A percentile compares a stretch with the other conserved stretches of the same genome.
Evolutionary conservation across 306 rosid species (phyloP).

Genomic region (Sophora flavescens): DNA sequence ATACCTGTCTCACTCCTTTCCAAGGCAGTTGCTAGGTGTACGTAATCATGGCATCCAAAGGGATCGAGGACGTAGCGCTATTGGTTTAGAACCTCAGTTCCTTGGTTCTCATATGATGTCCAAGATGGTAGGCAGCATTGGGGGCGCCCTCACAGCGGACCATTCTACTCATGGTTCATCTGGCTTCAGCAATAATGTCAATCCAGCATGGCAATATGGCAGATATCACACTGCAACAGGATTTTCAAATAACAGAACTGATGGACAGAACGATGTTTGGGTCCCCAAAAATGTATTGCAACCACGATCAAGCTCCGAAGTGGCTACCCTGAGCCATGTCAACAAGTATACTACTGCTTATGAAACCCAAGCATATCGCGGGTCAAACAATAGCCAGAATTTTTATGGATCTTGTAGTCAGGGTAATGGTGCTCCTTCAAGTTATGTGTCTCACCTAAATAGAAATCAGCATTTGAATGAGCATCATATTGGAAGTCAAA

Average conservation of each 20-base stretch:
- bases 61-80: slow-evolving; percentile 27
- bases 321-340: slow-evolving; percentile 22
- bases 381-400: slow-evolving; percentile 41
- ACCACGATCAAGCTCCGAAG: slow-evolving; percentile 36
- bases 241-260: slow-evolving; percentile 34
- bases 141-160: slow-evolving; percentile 30
- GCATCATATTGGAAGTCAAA: slow-evolving; percentile 43
- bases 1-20: slow-evolving; percentile 13
- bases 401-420: slow-evolving; percentile 41
- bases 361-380: slow-evolving; percentile 43
- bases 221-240: slow-evolving; percentile 45
- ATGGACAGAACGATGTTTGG: slow-evolving; percentile 40
- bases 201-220: slow-evolving; percentile 38
- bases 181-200: slow-evolving; percentile 40
- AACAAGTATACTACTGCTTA: slow-evolving; percentile 32
- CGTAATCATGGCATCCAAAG: slow-evolving; percentile 49
- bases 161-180: slow-evolving; percentile 37
- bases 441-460: slow-evolving; percentile 39
- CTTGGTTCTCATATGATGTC: slow-evolving; percentile 19
- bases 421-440: slow-evolving; percentile 41
- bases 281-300: slow-evolving; percentile 4
- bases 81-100: slow-evolving; percentile 33
- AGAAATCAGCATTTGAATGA: slow-evolving; percentile 42
- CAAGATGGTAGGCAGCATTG: slow-evolving; percentile 39
- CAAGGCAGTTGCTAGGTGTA: slow-evolving; percentile 49